Evolutionary conservation across 2,329 filamentous ascomycete species (phyloP), one percentile per base, ranked within the genome.

Genomic region (Chalaropsis ovoidea): DNA sequence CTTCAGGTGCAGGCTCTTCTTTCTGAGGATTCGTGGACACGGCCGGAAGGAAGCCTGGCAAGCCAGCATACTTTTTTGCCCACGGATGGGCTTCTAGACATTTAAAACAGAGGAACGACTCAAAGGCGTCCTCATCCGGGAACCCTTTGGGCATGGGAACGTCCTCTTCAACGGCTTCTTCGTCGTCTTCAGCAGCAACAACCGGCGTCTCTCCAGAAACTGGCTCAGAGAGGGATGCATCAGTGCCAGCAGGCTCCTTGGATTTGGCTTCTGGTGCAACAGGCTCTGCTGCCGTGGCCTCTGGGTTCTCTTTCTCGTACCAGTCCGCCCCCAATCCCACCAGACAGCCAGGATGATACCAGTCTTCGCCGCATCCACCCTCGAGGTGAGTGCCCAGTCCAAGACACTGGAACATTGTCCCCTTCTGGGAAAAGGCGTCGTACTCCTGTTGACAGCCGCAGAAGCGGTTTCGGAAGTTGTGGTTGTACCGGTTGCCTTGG

Each of bases 321-420:
- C 88, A 92, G 67, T 85, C 82, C 11, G 90, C 83, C 0, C 87
- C 85, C 70, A 95, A 77, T 5, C 92, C 92, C 61, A 96, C 84
- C 7, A 97, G 78, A 73, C 93, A 97, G 68, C 94, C 91, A 0
- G 93, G 90, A 76, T 97, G 93, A 81, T 90, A 97, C 93, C 93
- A 97, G 73, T 97, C 93, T 76, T 97, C 93, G 13, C 93, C 93
- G 75, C 93, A 97, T 3, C 92, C 93, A 17, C 92, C 92, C 0
- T 87, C 86, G 70, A 93, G 88, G 13, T 83, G 80, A 0, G 85
- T 87, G 0, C 90, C 91, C 0, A 97, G 78, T 0, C 93, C 93
- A 1, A 97, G 75, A 73, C 94, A 99, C 75, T 99, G 94, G 71
- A 95, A 99, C 94, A 99, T 99, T 47, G 92, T 97, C 0, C 93